These are phyloP conservation scores for Dioscorea zingiberensis DNA, from an alignment of 106 monocot species.

Conservation along the genomic window DNA sequence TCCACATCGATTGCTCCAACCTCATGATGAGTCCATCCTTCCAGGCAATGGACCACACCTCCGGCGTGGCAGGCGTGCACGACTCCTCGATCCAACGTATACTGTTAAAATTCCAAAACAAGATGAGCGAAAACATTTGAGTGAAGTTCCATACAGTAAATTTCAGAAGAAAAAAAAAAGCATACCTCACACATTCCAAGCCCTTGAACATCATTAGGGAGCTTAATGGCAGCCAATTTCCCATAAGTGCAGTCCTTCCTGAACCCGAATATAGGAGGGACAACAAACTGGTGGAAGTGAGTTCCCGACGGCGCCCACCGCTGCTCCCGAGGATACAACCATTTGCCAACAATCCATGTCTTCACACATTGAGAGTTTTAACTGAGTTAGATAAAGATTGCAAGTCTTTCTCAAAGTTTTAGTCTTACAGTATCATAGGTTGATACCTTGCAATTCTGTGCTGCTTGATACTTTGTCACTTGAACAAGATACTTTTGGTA, in stretches of 20 bases:
- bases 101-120: constrained; percentile 29
- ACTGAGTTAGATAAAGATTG: background rate
- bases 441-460: constrained; percentile 60
- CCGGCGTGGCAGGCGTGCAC: constrained; percentile 96
- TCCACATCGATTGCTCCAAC: constrained; percentile 93
- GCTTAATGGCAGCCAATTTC: constrained; percentile 85
- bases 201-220: constrained; percentile 78
- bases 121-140: background rate
- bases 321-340: constrained; percentile 74
- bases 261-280: constrained; percentile 82
- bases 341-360: constrained; percentile 98
- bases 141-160: background rate
- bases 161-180: background rate
- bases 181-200: constrained; percentile 83
- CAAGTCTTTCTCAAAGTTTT: background rate
- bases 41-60: constrained; percentile 75
- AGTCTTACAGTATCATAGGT: too few relatives aligned
- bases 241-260: constrained; percentile 90
- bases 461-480: constrained; percentile 69
- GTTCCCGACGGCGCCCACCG: constrained; percentile 89
- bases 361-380: constrained; percentile 3
- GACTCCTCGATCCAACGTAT: constrained; percentile 69
- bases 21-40: constrained; percentile 91
- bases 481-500: constrained; percentile 63
- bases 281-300: constrained; percentile 97